These are phyloP conservation scores for Bryoglossum gracile DNA, from an alignment of 495 filamentous ascomycete genomes.

Conservation along the genomic window DNA sequence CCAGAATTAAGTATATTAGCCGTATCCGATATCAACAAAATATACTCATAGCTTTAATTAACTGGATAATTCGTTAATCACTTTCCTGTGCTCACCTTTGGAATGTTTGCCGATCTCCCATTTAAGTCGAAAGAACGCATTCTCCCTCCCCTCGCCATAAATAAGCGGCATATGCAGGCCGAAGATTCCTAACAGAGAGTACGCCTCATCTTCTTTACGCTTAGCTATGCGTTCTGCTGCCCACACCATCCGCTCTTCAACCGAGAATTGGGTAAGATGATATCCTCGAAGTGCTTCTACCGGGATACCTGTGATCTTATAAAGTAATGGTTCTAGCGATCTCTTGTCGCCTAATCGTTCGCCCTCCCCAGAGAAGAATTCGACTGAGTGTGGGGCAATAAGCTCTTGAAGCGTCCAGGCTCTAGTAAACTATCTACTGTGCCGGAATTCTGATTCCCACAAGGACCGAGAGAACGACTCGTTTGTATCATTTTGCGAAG, in stretches of 20 bases:
- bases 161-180: constrained; percentile 26
- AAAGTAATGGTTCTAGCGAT: constrained; percentile 4
- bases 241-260: constrained; percentile 24
- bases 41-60: constrained; percentile 1
- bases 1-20: constrained; percentile 5
- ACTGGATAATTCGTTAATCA: neutral
- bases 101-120: constrained; percentile 21
- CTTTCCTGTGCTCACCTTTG: constrained; percentile 1
- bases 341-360: constrained; percentile 10
- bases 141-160: constrained; percentile 26
- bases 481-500: neutral
- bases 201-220: constrained; percentile 20
- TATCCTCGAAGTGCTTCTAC: constrained; percentile 6
- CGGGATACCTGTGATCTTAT: constrained; percentile 10
- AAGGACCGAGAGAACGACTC: neutral
- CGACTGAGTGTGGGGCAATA: too few relatives aligned
- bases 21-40: too few relatives aligned
- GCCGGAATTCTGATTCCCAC: constrained; percentile 12
- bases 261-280: constrained; percentile 2
- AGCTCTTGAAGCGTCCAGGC: constrained; percentile 30
- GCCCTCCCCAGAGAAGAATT: constrained; percentile 13
- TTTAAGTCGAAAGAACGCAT: constrained; percentile 26
- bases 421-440: constrained; percentile 26
- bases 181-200: constrained; percentile 24
- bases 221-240: constrained; percentile 21